Evolutionary conservation across 495 filamentous ascomycete species (phyloP).

Genomic region (Penicillium robsamsonii): DNA sequence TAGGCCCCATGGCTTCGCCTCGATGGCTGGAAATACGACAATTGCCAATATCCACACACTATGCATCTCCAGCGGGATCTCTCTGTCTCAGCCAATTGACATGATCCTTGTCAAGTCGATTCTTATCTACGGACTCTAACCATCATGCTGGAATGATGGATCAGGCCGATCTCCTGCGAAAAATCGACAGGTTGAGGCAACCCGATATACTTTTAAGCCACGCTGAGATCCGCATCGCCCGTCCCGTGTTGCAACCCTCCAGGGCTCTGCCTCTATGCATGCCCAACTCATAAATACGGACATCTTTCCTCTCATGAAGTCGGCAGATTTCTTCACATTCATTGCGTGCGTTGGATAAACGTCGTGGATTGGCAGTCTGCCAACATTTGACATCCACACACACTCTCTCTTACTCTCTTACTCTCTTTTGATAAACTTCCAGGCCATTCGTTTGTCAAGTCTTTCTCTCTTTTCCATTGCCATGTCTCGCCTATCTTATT

Average conservation of each 20-base stretch:
- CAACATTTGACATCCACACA: conserved; percentile 9
- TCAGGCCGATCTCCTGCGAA: conserved; percentile 21
- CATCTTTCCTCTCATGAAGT: conserved; percentile 2
- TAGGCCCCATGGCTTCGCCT: not conserved
- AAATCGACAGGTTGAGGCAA: conserved; percentile 19
- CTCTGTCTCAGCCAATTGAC: conserved; percentile 7
- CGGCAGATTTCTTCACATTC: conserved; percentile 6
- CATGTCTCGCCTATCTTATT: conserved; percentile 25
- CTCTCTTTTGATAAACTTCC: conserved; percentile 5
- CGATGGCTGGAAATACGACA: not conserved
- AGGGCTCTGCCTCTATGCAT: conserved; percentile 10
- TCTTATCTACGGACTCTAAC: conserved; percentile 20
- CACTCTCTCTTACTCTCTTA: conserved; percentile 1
- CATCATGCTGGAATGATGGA: conserved; percentile 22
- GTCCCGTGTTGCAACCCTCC: conserved; percentile 18
- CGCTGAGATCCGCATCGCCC: conserved; percentile 18
- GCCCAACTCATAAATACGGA: conserved; percentile 21
- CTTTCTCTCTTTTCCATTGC: conserved; percentile 6
- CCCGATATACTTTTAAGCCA: conserved; percentile 26
- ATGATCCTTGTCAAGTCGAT: not conserved
- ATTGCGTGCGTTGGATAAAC: conserved; percentile 14
- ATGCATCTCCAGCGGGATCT: conserved; percentile 2
- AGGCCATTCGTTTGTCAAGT: conserved; percentile 1
- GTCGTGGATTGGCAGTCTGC: conserved; percentile 12
- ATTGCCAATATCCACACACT: conserved; percentile 1